These are phyloP conservation scores for Trichophyton benhamiae DNA, from an alignment of 2,329 filamentous ascomycete species.

Conservation along the genomic window DNA sequence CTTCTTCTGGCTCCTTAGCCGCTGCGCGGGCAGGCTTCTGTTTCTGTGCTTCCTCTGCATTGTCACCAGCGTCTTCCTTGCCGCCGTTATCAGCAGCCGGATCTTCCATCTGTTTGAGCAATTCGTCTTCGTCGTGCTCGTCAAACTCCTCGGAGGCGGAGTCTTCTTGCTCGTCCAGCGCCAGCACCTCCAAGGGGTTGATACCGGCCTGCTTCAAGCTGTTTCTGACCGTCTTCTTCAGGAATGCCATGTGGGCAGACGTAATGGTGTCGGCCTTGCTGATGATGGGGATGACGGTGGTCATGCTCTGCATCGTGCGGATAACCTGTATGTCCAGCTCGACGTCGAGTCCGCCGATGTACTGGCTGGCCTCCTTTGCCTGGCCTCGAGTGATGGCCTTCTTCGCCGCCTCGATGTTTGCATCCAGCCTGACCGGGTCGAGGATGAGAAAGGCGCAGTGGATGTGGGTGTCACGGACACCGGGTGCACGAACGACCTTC, in stretches of 20 bases:
- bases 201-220: constrained; percentile 75
- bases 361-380: constrained; percentile 35
- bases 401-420: constrained; percentile 60
- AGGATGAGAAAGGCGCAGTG: constrained; percentile 89
- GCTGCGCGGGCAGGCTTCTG: constrained; percentile 5
- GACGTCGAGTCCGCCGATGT: constrained; percentile 64
- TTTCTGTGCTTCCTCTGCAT: neutral
- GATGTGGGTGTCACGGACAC: constrained; percentile 90
- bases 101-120: constrained; percentile 21
- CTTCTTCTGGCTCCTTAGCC: constrained; percentile 16
- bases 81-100: constrained; percentile 7
- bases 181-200: constrained; percentile 76
- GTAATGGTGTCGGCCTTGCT: constrained; percentile 96
- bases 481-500: constrained; percentile 88
- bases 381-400: constrained; percentile 41
- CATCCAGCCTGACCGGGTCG: constrained; percentile 73
- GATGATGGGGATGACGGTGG: constrained; percentile 87
- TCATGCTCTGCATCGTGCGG: constrained; percentile 79
- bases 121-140: constrained; percentile 38
- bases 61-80: neutral
- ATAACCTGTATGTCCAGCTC: constrained; percentile 84
- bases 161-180: constrained; percentile 62
- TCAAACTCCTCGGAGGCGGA: constrained; percentile 31
- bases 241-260: constrained; percentile 79
- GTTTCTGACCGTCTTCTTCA: constrained; percentile 84